Evolutionary conservation across 345 rosid species (phyloP), one percentile per base, ranked within the genome.

Genomic region (Bretschneidera sinensis): DNA sequence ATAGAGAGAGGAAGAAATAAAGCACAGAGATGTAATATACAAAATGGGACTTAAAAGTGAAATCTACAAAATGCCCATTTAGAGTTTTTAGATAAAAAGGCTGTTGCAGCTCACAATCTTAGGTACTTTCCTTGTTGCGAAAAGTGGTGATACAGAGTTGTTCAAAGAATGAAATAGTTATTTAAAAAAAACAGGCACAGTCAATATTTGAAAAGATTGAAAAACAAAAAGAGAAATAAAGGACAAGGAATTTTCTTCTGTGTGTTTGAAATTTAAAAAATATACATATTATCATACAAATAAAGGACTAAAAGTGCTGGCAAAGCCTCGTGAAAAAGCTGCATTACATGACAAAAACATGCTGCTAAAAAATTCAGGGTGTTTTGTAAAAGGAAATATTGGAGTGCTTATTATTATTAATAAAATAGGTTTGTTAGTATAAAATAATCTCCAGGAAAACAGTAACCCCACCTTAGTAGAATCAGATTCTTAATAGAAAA

Each of bases 291-390:
- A 52, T 17, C 10, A 55, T 13, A 34, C 17, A 35, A 65, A 11
- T 4, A 43, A 18, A 34, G 57, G 43, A 63, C 17, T 51, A 62
- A 17, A 55, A 56, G n/a, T 13, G n/a, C 76, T 76, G 72, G 57
- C 77, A 62, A 59, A 57, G 39, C 67, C 80, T 74, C 76, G 79
- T 78, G 80, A 72, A 74, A 64, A 67, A 72, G n/a, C 71, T 66
- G 73, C 69, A 70, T 59, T 78, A 75, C 66, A 59, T 45, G 81
- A 76, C 81, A 81, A 81, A 81, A 76, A 50, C 70, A 68, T 63
- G 77, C 51, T 70, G 62, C 72, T 72, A 35, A 48, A 60, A 62
- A 55, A 24, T 53, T 66, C 69, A 67, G 69, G 57, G 25, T 15
- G 17, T 51, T 43, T 28, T 57, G n/a, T 28, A 23, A 60, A 60